Percentiles rank a stretch among this genome's conserved stretches.
These are phyloP conservation scores for Penicillium bovifimosum DNA, from an alignment of 495 filamentous ascomycete species.

Conservation along the genomic window DNA sequence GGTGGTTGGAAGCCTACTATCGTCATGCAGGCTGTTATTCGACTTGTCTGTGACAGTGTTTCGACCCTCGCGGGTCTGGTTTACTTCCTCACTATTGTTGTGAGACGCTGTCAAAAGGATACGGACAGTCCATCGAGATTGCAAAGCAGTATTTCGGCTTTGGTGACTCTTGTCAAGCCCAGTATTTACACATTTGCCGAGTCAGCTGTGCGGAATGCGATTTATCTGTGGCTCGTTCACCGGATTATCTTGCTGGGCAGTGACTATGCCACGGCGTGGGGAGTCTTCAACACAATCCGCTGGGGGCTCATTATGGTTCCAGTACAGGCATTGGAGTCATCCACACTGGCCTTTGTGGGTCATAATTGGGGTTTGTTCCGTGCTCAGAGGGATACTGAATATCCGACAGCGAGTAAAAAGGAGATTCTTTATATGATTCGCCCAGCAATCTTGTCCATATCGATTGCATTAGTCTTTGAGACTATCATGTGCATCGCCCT, in stretches of 20 bases:
- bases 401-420: conserved; percentile 23
- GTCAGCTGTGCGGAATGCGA: conserved; percentile 59
- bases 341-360: conserved; percentile 59
- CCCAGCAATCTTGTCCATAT: conserved; percentile 50
- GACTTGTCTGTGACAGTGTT: conserved; percentile 54
- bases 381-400: conserved; percentile 28
- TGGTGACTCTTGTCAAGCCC: conserved; percentile 50
- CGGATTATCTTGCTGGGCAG: conserved; percentile 56
- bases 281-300: conserved; percentile 70
- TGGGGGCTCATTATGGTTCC: conserved; percentile 77
- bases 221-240: conserved; percentile 70
- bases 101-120: conserved; percentile 10
- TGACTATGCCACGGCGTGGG: conserved; percentile 69
- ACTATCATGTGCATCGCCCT: conserved; percentile 59
- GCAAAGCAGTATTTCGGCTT: conserved; percentile 27
- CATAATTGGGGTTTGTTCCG: conserved; percentile 63
- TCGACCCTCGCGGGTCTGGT: conserved; percentile 52
- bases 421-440: conserved; percentile 42
- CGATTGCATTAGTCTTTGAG: conserved; percentile 52
- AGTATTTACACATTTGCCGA: conserved; percentile 56
- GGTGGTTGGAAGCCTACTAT: conserved; percentile 40
- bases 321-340: conserved; percentile 61
- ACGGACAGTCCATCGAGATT: neutral
- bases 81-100: conserved; percentile 52
- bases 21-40: conserved; percentile 58